Evolutionary conservation across 164 flowering plant species (phyloP), one percentile per base, ranked within the genome.

Genomic region (Annona cherimola): DNA sequence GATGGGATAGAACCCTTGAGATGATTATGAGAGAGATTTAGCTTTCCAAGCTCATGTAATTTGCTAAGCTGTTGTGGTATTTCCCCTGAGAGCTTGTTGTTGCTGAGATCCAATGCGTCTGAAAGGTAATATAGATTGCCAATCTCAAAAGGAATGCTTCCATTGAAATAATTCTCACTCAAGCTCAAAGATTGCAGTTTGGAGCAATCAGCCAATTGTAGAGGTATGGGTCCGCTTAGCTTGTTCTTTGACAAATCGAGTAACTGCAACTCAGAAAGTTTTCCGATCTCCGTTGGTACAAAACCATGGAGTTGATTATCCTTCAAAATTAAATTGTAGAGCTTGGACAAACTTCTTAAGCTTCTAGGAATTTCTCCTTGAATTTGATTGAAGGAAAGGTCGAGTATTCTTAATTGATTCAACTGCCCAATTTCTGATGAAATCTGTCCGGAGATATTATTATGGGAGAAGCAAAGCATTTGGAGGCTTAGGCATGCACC

Each of bases 131-230:
- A 42, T 55, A 68, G 59, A 55, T 26, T 68, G 3, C 70, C 70
- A 1, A 68, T 46, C 40, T 68, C 61, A 12, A 4, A 50, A 3
- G 70, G 70, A 68, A 68, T 68, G 7, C 42, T 68, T 12, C 61
- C 43, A 26, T 12, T 50, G 7, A 68, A 46, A 26, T 9, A 1
- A 57, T 66, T 73, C 1, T 9, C 18, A 14, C 70, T 66, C 35
- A 66, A 42, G 18, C 55, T 45, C 41, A 66, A 35, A n/a, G 14
- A 9, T 5, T 43, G 2, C 43, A 85, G 66, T 5, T 66, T 67
- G 4, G 40, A 42, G 11, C 80, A 78, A 14, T 74, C 39, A 14
- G 78, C 84, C 40, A 68, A 40, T 40, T 68, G 16, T 68, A n/a
- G 18, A 43, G 70, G 70, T n/a, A 50, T 50, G 4, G 60, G 41